Evolutionary conservation across 176 grass and related monocot genomes (phyloP), one percentile per base, ranked within the genome.

Genomic region (Saccharum officinarum): DNA sequence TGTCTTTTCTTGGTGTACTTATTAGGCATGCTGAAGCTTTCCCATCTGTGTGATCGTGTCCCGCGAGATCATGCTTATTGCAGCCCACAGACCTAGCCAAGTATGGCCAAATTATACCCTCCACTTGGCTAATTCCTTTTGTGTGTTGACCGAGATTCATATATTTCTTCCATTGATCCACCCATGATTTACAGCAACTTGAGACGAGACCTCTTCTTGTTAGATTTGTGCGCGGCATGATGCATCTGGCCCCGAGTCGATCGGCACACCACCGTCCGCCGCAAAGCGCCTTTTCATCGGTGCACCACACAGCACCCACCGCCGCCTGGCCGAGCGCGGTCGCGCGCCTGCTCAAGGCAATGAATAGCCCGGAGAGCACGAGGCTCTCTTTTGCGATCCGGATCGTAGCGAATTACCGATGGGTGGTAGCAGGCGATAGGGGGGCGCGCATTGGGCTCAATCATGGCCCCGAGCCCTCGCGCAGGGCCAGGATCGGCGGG

Each of bases 331-430:
- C 60, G 61, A 6, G 6, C 79, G 28, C 15, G 71, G 7, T 6
- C 49, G 38, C 18, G 28, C 64, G 64, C 67, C 74, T 45, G 60
- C 76, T 12, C 42, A 50, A 68, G 81, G 87, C 78, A 95, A 93
- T 93, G 88, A 93, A 91, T 85, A 76, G 80, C 55, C 54, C 70
- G 68, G 73, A 41, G 77, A 85, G 84, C 91, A 91, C 84, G 91
- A 71, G 59, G 28, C 31, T 73, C 61, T 63, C 77, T 50, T 55
- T 74, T 55, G 30, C 69, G 77, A 85, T 11, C 33, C 50, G 10
- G 71, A 75, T 50, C 46, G 17, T 41, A 28, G 39, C 49, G 11
- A 16, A 18, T 45, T 55, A 7, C 54, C 60, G 60, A 28, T 63
- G 3, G 31, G 15, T 36, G 14, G 64, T 14, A 9, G 57, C 73